These are phyloP conservation scores for Hypoxylon sp. DNA, from an alignment of 2,329 filamentous ascomycete species.

Conservation along the genomic window DNA sequence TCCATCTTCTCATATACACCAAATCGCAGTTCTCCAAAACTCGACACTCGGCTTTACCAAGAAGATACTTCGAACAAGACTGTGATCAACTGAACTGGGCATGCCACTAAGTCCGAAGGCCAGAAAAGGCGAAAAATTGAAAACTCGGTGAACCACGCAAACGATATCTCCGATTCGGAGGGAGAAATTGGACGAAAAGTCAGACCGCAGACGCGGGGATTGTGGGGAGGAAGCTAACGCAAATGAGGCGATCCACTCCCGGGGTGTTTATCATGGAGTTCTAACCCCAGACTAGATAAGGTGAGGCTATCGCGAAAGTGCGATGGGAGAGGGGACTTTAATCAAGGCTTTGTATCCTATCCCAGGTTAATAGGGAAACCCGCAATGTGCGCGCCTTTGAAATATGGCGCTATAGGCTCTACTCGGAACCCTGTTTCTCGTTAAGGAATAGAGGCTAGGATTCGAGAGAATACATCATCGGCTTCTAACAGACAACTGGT, in stretches of 20 bases:
- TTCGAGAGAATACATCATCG: not conserved
- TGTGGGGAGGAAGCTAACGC: conserved; percentile 41
- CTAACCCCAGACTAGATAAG: conserved; percentile 6
- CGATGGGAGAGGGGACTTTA: conserved; percentile 4
- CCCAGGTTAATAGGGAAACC: conserved; percentile 17
- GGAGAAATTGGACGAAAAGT: conserved; percentile 27
- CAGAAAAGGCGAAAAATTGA: conserved; percentile 4
- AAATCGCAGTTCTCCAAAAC: conserved; percentile 2
- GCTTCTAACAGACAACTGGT: not conserved
- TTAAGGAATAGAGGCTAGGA: conserved; percentile 13
- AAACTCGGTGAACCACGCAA: conserved; percentile 14
- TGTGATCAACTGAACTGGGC: conserved; percentile 4
- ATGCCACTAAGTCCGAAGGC: not conserved
- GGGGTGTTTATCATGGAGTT: conserved; percentile 39
- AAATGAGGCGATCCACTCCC: conserved; percentile 39
- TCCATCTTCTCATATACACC: conserved; percentile 25
- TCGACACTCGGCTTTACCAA: conserved; percentile 15
- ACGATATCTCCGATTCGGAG: conserved; percentile 9
- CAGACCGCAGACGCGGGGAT: conserved; percentile 32
- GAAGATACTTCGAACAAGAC: not conserved
- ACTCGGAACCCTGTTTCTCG: conserved; percentile 13
- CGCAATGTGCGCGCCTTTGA: conserved; percentile 1
- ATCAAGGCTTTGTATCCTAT: conserved; percentile 3
- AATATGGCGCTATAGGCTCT: conserved; percentile 19
- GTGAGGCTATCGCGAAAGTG: conserved; percentile 1